Evolutionary conservation across 805 yeast genomes (phyloP).

Genomic region (Sungouiella thailandica): DNA sequence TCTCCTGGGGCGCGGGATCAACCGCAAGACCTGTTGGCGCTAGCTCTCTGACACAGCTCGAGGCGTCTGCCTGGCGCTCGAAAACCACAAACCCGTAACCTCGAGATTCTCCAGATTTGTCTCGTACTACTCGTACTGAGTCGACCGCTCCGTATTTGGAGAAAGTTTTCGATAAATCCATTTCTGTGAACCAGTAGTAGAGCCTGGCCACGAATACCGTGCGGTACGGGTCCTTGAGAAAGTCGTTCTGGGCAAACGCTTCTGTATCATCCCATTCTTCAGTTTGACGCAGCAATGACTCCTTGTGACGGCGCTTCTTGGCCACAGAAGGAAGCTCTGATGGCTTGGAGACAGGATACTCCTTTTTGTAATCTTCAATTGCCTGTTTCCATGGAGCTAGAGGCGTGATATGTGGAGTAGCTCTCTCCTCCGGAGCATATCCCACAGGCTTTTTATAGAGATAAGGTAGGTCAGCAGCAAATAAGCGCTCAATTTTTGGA

Average conservation of each 20-base stretch:
- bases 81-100: conserved; percentile 86
- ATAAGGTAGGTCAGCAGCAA: conserved; percentile 56
- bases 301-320: conserved; percentile 5
- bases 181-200: conserved; percentile 57
- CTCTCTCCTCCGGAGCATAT: conserved; percentile 42
- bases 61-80: conserved; percentile 55
- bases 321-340: neutral
- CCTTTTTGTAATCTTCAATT: conserved; percentile 24
- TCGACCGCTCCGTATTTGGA: conserved; percentile 68
- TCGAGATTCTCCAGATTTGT: conserved; percentile 44
- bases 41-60: conserved; percentile 54
- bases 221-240: conserved; percentile 55
- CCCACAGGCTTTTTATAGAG: conserved; percentile 46
- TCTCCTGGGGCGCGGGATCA: conserved; percentile 29
- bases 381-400: conserved; percentile 29
- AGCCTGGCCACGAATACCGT: conserved; percentile 79
- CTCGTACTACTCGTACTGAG: conserved; percentile 35
- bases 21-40: conserved; percentile 39
- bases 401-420: conserved; percentile 45
- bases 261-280: conserved; percentile 16
- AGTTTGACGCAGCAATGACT: conserved; percentile 13
- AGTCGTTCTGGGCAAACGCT: conserved; percentile 11
- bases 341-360: conserved; percentile 5
- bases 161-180: conserved; percentile 62
- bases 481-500: conserved; percentile 43